Evolutionary conservation across 2,329 filamentous ascomycete species (phyloP).

Genomic region (Fusarium virguliforme): DNA sequence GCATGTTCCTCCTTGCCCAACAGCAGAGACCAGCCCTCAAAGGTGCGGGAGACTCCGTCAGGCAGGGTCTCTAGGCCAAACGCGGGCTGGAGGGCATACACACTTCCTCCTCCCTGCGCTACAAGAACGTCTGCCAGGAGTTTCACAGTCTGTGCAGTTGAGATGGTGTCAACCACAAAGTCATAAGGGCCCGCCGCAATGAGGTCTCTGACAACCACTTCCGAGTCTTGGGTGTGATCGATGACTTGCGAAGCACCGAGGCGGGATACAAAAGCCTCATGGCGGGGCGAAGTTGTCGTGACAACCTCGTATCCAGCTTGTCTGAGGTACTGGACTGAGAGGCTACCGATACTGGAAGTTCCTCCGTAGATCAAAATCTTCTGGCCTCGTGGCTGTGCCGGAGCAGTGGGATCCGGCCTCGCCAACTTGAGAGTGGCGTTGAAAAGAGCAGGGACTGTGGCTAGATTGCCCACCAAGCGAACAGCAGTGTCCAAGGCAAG

Average conservation of each 20-base stretch:
- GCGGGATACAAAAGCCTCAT: slow-evolving; percentile 31
- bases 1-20: slow-evolving; percentile 38
- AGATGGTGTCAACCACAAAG: slow-evolving; percentile 37
- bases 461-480: slow-evolving; percentile 38
- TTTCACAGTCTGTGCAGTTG: slow-evolving; percentile 33
- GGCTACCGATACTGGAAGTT: slow-evolving; percentile 40
- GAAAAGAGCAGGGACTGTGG: slow-evolving; percentile 40
- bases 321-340: slow-evolving; percentile 37
- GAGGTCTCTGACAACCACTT: slow-evolving; percentile 22
- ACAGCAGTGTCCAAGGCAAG: slow-evolving; percentile 33
- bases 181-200: slow-evolving; percentile 32
- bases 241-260: slow-evolving; percentile 33
- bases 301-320: slow-evolving; percentile 42
- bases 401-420: slow-evolving; percentile 18
- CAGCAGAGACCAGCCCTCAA: slow-evolving; percentile 43
- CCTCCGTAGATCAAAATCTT: slow-evolving; percentile 37
- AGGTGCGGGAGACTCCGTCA: slow-evolving; percentile 31
- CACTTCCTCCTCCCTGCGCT: slow-evolving; percentile 30
- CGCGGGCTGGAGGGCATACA: slow-evolving; percentile 39
- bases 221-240: slow-evolving; percentile 20
- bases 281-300: slow-evolving; percentile 41
- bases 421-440: slow-evolving; percentile 34
- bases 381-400: slow-evolving; percentile 27
- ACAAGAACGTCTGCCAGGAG: slow-evolving; percentile 33
- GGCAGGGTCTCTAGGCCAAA: slow-evolving; percentile 38